Base-by-base conservation (phyloP, 106 monocot genomes). In the Apostasia shenzhenica region DNA sequence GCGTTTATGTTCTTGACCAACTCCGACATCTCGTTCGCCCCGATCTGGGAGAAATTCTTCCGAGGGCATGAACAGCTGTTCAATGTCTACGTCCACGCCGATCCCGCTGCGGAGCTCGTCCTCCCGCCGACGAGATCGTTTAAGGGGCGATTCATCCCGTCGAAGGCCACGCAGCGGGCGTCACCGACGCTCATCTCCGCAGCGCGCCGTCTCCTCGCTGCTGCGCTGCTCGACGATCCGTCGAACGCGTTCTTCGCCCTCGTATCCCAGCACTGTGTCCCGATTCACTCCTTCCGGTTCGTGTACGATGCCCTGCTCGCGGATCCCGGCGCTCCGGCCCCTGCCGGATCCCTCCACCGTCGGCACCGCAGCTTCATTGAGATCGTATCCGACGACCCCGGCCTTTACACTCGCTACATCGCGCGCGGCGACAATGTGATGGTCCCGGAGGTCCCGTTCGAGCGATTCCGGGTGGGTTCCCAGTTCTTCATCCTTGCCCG, bases 171-270 rank as follows among this genome's bases (percentile, higher is more conserved):
- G 11, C 83, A 83, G 67, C 81, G 95, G 26, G 88, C 86, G 10
- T 95, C 95, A 45, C 80, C 95, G 2, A 95, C 91, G 2, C 86
- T 95, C 57, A 95, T 95, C 68, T 86, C 95, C n/a, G 95, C 95
- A 38, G 88, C 88, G 0, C 81, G 95, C 50, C 85, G 95, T 67
- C 91, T 95, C 58, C 88, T 95, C 56, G 95, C 95, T 1, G 80
- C 86, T 2, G 85, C 95, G 0, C 79, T 95, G 46, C 81, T 91
- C 14, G 86, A 91, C 67, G 91, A 95, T 60, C 86, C 91, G 0
- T 47, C 78, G 51, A 95, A 95, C 60, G 76, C 85, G 48, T 91
- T 80, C 78, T 95, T 95, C 73, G 88, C 95, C 26, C 74, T 95
- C 59, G 41, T 95, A 49, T 91, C 91, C 53, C 95, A 91, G 71